Conservation (phyloP, 108 stramenopile genomes). For the Chaetoceros muelleri region DNA sequence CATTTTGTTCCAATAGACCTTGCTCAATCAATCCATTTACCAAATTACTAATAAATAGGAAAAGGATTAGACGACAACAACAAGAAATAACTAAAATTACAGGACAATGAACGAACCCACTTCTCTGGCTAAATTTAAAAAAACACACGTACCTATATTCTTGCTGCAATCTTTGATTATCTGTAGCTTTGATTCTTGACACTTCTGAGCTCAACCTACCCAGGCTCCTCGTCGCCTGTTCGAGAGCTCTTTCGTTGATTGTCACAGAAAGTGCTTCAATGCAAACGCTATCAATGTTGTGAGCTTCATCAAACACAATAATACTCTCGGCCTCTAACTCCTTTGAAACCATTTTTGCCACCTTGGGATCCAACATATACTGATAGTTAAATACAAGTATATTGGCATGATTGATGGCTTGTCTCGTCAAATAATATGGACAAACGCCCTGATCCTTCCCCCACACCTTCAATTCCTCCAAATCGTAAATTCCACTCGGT, state of each 20-base stretch:
- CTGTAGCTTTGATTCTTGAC: slow-evolving; percentile 68
- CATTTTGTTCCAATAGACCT: slow-evolving; percentile 57
- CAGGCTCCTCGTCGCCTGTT: slow-evolving; percentile 82
- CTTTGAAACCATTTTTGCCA: slow-evolving; percentile 83
- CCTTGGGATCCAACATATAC: slow-evolving; percentile 99
- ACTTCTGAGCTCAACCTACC: slow-evolving; percentile 81
- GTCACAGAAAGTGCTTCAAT: slow-evolving; percentile 95
- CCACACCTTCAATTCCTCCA: slow-evolving; percentile 88
- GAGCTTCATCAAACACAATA: slow-evolving; percentile 98
- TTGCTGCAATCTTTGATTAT: slow-evolving; percentile 74
- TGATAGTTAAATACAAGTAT: slow-evolving; percentile 99
- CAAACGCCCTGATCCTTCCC: slow-evolving; percentile 90
- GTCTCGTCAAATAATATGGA: slow-evolving; percentile 96
- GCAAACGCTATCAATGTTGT: slow-evolving; percentile 99
- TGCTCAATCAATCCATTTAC: slow-evolving; percentile 80
- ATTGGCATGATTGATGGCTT: slow-evolving; percentile 94
- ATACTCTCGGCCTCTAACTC: slow-evolving; percentile 95
- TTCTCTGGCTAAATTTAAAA: too few species aligned
- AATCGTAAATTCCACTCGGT: slow-evolving; percentile 92
- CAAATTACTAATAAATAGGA: too few species aligned
- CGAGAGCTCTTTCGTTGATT: slow-evolving; percentile 85
- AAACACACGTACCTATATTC: too few species aligned
- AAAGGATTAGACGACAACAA: too few species aligned
- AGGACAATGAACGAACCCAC: too few species aligned
- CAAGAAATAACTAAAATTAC: too few species aligned